phyloP scores from a whole-genome alignment of 345 rosid genomes.

The Orychophragmus violaceus region DNA sequence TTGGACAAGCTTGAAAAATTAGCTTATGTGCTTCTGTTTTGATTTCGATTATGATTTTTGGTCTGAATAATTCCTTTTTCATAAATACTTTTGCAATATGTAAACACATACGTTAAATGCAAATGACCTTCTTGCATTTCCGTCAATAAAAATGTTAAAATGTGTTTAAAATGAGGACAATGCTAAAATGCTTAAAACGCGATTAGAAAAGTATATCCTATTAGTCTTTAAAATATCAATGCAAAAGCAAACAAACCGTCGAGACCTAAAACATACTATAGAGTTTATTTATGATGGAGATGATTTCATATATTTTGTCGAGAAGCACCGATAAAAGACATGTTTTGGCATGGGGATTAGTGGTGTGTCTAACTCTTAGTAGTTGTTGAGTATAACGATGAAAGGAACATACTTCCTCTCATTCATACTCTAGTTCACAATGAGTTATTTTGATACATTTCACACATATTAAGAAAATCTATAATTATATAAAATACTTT shows the following conservation, averaged over 20 bases:
- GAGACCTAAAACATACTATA: no score
- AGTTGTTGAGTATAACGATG: neutral
- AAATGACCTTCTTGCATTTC: neutral
- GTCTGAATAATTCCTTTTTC: neutral
- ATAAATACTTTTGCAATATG: no score
- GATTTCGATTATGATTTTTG: neutral
- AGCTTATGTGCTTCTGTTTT: neutral
- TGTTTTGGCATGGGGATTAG: neutral
- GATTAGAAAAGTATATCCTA: neutral
- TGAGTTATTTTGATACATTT: no score
- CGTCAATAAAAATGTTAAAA: neutral
- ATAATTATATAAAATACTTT: no score
- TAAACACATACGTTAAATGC: neutral
- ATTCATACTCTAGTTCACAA: no score
- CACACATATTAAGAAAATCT: no score
- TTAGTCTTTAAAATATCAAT: neutral
- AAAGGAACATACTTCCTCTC: no score
- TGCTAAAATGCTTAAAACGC: no score
- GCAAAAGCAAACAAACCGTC: no score
- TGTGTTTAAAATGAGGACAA: neutral
- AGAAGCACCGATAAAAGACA: neutral
- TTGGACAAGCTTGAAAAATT: no score
- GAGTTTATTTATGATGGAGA: neutral
- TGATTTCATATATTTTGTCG: neutral
- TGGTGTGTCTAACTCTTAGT: conserved; percentile 19